Evolutionary conservation across 371 early-diverging fungal genomes (phyloP), one percentile per base, ranked within the genome.

Genomic region (Dichotomocladium elegans): DNA sequence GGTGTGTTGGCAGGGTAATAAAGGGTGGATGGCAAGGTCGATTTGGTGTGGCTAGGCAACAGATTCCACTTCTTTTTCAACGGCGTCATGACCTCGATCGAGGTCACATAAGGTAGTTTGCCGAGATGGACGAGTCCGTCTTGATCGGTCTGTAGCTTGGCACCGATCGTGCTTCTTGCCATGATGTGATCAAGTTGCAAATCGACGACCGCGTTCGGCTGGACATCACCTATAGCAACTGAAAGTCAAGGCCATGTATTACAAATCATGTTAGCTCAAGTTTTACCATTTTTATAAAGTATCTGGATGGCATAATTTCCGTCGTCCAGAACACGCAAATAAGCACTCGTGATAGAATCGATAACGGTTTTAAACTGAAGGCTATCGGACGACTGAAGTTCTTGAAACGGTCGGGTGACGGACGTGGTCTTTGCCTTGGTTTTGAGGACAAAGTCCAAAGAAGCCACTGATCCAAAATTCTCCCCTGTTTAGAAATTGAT

Each of bases 251-350:
- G n/a, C n/a, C n/a, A n/a, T n/a, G n/a, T n/a, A n/a, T n/a, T n/a
- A n/a, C n/a, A n/a, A n/a, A n/a, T n/a, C n/a, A n/a, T n/a, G n/a
- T n/a, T n/a, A n/a, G n/a, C n/a, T n/a, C n/a, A n/a, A n/a, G n/a
- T n/a, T 49, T 30, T 54, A 65, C 83, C 83, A 55, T 83, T 83
- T 49, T 72, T 78, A 43, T 81, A 81, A 19, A 78, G 52, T 8
- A 65, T 60, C 30, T 53, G 51, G 12, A 80, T 44, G 19, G 61
- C 47, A 30, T 78, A 81, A 4, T 65, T 70, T 11, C 29, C 42
- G 8, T 51, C 42, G 3, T 26, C 6, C 0, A 53, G 50, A 15
- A 51, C 57, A 25, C 64, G 52, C 11, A 74, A 54, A 25, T 65
- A 55, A 2, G 68, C 53, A n/a, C 49, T 45, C 14, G 51, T 17